These are phyloP conservation scores for Angomonas deanei DNA, from an alignment of 208 protist genomes.

Conservation along the genomic window DNA sequence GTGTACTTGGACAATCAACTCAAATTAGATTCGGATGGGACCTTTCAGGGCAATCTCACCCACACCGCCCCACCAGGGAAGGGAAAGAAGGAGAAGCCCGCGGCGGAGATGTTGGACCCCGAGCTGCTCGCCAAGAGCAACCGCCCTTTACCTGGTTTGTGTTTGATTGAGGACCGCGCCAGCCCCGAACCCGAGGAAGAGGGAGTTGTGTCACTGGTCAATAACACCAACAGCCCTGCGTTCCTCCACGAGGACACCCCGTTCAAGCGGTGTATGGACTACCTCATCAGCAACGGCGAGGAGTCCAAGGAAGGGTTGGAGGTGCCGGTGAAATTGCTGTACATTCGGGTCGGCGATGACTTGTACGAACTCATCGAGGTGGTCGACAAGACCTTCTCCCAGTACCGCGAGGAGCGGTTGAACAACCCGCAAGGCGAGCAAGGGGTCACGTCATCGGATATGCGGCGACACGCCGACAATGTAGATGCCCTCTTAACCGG, in stretches of 20 bases:
- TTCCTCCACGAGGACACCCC: not conserved
- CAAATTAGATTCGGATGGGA: too few relatives aligned
- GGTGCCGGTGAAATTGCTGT: slow-evolving; percentile 40
- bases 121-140: not conserved
- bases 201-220: not conserved
- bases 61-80: not conserved
- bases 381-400: slow-evolving; percentile 55
- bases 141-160: not conserved
- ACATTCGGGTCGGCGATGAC: slow-evolving; percentile 56
- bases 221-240: not conserved
- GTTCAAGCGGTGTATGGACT: not conserved
- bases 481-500: not conserved
- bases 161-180: not conserved
- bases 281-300: slow-evolving; percentile 12
- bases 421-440: not conserved
- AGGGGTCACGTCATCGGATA: not conserved
- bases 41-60: too few relatives aligned
- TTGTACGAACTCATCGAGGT: slow-evolving; percentile 65
- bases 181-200: not conserved
- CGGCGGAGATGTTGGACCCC: not conserved
- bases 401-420: slow-evolving; percentile 57
- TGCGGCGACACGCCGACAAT: not conserved
- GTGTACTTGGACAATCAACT: too few relatives aligned
- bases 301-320: slow-evolving; percentile 23
- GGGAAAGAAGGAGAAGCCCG: not conserved